Evolutionary conservation across 345 rosid genomes (phyloP).

Genomic region (Linum tenue): DNA sequence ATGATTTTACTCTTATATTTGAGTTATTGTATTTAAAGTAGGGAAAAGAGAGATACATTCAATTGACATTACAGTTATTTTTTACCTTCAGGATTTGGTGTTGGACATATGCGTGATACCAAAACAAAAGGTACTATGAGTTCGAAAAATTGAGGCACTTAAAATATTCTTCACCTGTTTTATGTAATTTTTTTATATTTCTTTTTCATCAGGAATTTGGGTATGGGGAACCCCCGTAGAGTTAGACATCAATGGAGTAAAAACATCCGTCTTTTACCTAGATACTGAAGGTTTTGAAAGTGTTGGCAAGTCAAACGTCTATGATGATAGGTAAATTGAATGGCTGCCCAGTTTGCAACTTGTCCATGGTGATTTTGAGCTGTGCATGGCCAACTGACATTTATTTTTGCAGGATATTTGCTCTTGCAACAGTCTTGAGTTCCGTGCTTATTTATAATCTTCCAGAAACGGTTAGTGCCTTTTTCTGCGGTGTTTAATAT

Average conservation of each 20-base stretch:
- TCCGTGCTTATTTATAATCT: constrained; percentile 92
- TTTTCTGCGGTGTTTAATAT: constrained; percentile 2
- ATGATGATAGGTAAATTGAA: constrained; percentile 74
- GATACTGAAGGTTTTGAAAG: constrained; percentile 99
- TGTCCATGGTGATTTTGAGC: constrained; percentile 4
- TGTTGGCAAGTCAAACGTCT: constrained; percentile 94
- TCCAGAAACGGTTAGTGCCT: constrained; percentile 83
- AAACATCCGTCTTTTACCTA: constrained; percentile 84
- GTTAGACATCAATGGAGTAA: constrained; percentile 63
- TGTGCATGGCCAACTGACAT: constrained; percentile 3
- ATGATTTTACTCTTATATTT: constrained; percentile 11
- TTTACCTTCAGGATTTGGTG: constrained; percentile 73
- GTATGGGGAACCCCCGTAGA: constrained; percentile 95
- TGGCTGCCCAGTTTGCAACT: constrained; percentile 1
- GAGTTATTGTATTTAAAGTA: background rate
- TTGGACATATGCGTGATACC: constrained; percentile 99
- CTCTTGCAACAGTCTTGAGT: constrained; percentile 94
- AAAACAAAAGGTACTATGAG: constrained; percentile 74
- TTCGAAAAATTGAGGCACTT: background rate
- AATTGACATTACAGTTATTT: background rate
- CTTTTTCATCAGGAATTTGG: constrained; percentile 65
- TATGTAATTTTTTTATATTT: constrained; percentile 12
- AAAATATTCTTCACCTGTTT: background rate
- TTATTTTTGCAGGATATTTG: constrained; percentile 71
- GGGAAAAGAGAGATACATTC: background rate